These are phyloP conservation scores for Cenchrus purpureus DNA, from an alignment of 176 grass and related monocot genomes.

Conservation along the genomic window DNA sequence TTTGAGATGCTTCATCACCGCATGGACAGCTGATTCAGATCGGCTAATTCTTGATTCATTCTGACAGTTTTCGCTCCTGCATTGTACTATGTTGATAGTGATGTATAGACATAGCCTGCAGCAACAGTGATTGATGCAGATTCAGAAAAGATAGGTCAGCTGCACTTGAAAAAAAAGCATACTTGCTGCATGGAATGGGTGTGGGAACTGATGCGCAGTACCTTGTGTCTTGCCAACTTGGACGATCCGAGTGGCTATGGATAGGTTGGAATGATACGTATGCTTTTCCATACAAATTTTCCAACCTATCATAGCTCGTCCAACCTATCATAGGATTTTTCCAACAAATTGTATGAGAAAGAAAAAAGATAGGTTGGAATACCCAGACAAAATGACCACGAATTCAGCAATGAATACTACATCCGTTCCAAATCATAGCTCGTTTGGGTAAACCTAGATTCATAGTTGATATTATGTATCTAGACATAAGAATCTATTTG, in stretches of 20 bases:
- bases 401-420: not conserved
- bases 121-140: constrained; percentile 47
- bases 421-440: too few species aligned
- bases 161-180: constrained; percentile 28
- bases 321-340: too few species aligned
- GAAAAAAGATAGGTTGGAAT: not conserved
- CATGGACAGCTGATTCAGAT: constrained; percentile 30
- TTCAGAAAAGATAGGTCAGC: constrained; percentile 41
- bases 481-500: too few species aligned
- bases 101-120: constrained; percentile 40
- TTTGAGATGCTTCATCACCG: constrained; percentile 31
- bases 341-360: not conserved
- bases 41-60: constrained; percentile 52
- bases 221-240: constrained; percentile 16
- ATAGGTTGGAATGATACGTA: too few species aligned
- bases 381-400: not conserved
- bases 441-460: too few species aligned
- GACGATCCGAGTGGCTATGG: not conserved
- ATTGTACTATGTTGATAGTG: constrained; percentile 33
- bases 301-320: too few species aligned
- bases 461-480: too few species aligned
- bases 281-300: too few species aligned
- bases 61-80: constrained; percentile 40
- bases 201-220: constrained; percentile 37
- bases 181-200: constrained; percentile 33